Base-by-base conservation (phyloP, 441 rosid species). In the Gossypium schwendimanii region DNA sequence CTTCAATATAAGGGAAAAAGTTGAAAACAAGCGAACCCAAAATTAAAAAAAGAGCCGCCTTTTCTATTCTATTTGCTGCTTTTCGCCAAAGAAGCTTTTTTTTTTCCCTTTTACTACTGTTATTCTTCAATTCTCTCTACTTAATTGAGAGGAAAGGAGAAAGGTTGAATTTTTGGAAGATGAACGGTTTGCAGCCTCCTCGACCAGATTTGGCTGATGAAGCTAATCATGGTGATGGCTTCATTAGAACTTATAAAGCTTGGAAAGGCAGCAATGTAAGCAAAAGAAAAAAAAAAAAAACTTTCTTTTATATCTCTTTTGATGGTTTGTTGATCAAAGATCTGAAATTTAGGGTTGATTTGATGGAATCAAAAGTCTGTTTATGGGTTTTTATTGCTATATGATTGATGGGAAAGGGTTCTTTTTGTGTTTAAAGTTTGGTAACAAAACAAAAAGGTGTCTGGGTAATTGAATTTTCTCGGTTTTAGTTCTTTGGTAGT, bases 231-330 rank as follows among this genome's bases (percentile, higher is more conserved):
- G 80, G 71, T 28, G 80, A 75, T 47, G 85, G 81, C 82, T 76
- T 79, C 77, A 77, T 79, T 72, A 85, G 83, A 83, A 84, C 88
- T 67, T 91, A 90, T 57, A 84, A 85, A 78, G 86, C 82, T 28
- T 93, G 98, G 98, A 89, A 91, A 85, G 97, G 92, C 70, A 89
- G 87, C 72, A 91, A 94, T 82, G 97, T 91, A 78, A 89, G 90
- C 73, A 5, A 62, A 66, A 55, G n/a, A 21, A 17, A 67, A 14
- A 44, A 59, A 65, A 55, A 23, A 17, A 67, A 10, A 44, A 59
- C 26, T 63, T 17, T 68, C 11, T 59, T 70, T 69, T 1, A 41
- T n/a, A 36, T 70, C 17, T 61, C 21, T 44, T 26, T 59, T 65
- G 14, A 3, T 20, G 69, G 68, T 47, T 60, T 50, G 62, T 33